phyloP scores from a whole-genome alignment of 108 stramenopile genomes.

The Nitzschia inconspicua region DNA sequence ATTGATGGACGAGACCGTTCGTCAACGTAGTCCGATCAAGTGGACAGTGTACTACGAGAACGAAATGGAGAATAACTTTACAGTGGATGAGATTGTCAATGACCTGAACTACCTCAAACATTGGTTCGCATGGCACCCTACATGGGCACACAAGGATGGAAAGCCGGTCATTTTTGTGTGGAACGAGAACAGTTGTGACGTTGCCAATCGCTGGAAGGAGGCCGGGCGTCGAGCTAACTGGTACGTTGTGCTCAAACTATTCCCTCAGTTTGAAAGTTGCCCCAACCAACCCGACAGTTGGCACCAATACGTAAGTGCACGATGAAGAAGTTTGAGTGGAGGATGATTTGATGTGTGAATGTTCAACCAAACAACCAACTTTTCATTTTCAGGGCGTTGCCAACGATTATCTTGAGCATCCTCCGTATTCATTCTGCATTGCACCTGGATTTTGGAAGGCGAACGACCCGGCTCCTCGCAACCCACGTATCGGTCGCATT shows the following conservation, averaged over 20 bases:
- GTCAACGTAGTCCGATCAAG: conserved; percentile 6
- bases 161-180: conserved; percentile 25
- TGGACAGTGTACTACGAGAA: conserved; percentile 28
- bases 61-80: background rate
- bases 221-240: conserved; percentile 10
- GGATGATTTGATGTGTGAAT: background rate
- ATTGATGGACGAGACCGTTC: conserved; percentile 9
- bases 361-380: background rate
- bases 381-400: background rate
- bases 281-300: conserved; percentile 13
- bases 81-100: background rate
- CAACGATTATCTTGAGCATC: background rate
- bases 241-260: conserved; percentile 23
- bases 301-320: conserved; percentile 31
- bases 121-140: conserved; percentile 25
- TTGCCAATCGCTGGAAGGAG: conserved; percentile 11
- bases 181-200: conserved; percentile 16
- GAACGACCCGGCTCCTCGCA: background rate
- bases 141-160: conserved; percentile 19
- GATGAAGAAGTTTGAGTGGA: background rate
- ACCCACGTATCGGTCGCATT: background rate
- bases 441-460: conserved; percentile 27
- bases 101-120: conserved; percentile 26
- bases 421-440: conserved; percentile 10
- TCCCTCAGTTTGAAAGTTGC: conserved; percentile 6